Percentiles rank a stretch among this genome's conserved stretches.
Conservation (phyloP, 2,329 filamentous ascomycete species). For the Remersonia thermophila region DNA sequence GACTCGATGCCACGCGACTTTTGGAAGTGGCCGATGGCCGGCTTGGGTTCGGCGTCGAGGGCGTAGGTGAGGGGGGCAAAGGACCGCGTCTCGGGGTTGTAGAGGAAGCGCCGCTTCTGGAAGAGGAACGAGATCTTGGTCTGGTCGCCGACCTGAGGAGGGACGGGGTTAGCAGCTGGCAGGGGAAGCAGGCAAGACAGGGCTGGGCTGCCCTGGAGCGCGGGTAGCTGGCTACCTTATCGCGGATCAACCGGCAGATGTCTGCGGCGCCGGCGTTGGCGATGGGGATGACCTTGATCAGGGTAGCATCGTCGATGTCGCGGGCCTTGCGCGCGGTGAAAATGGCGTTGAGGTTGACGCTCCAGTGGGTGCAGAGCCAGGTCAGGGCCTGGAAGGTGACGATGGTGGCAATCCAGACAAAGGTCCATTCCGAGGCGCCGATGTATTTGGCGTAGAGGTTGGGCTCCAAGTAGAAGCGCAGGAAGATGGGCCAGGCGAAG, state of each 20-base stretch:
- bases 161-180: conserved; percentile 1
- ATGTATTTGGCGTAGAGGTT: conserved; percentile 87
- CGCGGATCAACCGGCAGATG: conserved; percentile 69
- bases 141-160: conserved; percentile 52
- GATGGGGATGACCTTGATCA: conserved; percentile 87
- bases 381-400: conserved; percentile 75
- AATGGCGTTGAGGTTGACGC: conserved; percentile 67
- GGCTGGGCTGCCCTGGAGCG: neutral
- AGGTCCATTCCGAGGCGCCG: conserved; percentile 92
- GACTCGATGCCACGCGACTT: conserved; percentile 61
- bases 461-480: conserved; percentile 71
- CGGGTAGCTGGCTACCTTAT: conserved; percentile 36
- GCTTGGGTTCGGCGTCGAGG: conserved; percentile 77
- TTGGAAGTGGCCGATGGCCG: conserved; percentile 66
- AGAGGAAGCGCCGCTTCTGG: conserved; percentile 94
- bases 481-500: conserved; percentile 83
- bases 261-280: conserved; percentile 83
- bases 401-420: conserved; percentile 83
- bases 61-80: conserved; percentile 75
- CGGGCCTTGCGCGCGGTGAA: conserved; percentile 68
- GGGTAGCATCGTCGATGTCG: conserved; percentile 57
- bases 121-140: conserved; percentile 80
- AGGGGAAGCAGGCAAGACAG: neutral
- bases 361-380: conserved; percentile 98
- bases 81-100: conserved; percentile 54